These are phyloP conservation scores for Sporothrix schenckii DNA, from an alignment of 2,329 filamentous ascomycete genomes.

Conservation along the genomic window DNA sequence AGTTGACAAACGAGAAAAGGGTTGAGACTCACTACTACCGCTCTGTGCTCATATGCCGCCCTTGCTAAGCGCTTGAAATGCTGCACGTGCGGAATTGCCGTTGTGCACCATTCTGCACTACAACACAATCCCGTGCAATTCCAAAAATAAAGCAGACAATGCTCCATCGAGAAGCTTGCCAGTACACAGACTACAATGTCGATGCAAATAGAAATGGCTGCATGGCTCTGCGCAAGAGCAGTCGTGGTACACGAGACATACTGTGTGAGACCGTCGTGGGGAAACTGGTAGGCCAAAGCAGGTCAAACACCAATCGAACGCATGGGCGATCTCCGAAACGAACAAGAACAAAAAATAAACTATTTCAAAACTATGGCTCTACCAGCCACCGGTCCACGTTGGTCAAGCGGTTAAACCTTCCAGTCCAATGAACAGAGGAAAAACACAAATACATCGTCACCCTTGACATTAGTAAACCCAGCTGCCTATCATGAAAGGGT, in stretches of 20 bases:
- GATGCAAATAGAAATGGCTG: not conserved
- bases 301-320: slow-evolving; percentile 14
- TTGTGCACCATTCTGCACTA: not conserved
- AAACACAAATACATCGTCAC: not conserved
- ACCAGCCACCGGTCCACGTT: not conserved
- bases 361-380: not conserved
- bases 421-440: not conserved
- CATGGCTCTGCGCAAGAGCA: not conserved
- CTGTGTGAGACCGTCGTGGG: too few relatives aligned
- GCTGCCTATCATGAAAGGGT: not conserved
- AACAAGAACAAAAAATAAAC: not conserved
- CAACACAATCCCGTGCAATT: not conserved
- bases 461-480: not conserved
- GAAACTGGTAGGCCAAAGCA: not conserved
- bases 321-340: slow-evolving; percentile 13
- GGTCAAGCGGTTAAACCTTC: not conserved
- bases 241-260: not conserved
- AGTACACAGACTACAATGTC: not conserved
- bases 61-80: not conserved
- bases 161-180: not conserved
- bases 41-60: not conserved
- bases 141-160: not conserved
- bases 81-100: not conserved
- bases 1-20: not conserved
- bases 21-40: not conserved